Conservation (phyloP, 345 rosid species). For the Eucalyptus pumila region DNA sequence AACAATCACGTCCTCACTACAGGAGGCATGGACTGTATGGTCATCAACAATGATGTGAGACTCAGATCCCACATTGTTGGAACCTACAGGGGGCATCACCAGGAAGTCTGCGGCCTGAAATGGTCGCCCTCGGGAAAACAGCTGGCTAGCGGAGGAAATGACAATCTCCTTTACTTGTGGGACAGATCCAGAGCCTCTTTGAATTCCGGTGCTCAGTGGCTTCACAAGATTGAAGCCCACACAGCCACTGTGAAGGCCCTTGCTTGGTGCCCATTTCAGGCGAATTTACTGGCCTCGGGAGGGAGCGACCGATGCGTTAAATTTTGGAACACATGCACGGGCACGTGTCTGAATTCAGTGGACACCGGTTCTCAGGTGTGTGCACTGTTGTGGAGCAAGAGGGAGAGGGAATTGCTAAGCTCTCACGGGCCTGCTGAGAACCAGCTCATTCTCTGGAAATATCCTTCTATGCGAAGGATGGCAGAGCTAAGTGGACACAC, state of each 20-base stretch:
- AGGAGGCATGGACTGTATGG: slow-evolving; percentile 16
- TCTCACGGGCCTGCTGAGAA: slow-evolving; percentile 26
- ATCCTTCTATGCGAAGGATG: slow-evolving; percentile 33
- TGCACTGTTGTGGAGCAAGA: slow-evolving; percentile 29
- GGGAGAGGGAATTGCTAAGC: slow-evolving; percentile 27
- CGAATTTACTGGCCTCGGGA: slow-evolving; percentile 22
- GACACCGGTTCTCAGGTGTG: slow-evolving; percentile 34
- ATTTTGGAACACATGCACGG: slow-evolving; percentile 29
- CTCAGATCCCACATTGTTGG: no score
- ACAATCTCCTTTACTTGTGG: slow-evolving; percentile 27
- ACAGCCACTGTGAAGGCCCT: slow-evolving; percentile 27
- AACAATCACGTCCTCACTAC: slow-evolving; percentile 13
- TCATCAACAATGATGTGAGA: no score
- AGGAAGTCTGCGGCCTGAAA: slow-evolving; percentile 4
- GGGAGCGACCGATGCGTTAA: slow-evolving; percentile 18
- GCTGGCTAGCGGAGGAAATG: slow-evolving; percentile 38
- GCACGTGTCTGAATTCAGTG: slow-evolving; percentile 25
- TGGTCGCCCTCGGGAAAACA: slow-evolving; percentile 34
- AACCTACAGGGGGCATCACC: no score
- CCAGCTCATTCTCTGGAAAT: slow-evolving; percentile 35
- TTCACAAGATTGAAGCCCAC: slow-evolving; percentile 29
- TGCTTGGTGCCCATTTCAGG: slow-evolving; percentile 37
- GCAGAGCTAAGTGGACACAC: slow-evolving; percentile 31
- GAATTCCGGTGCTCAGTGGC: slow-evolving; percentile 16
- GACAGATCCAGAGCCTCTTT: slow-evolving; percentile 18